phyloP scores from a whole-genome alignment of 257 asterid genomes.

The Capsicum baccatum region DNA sequence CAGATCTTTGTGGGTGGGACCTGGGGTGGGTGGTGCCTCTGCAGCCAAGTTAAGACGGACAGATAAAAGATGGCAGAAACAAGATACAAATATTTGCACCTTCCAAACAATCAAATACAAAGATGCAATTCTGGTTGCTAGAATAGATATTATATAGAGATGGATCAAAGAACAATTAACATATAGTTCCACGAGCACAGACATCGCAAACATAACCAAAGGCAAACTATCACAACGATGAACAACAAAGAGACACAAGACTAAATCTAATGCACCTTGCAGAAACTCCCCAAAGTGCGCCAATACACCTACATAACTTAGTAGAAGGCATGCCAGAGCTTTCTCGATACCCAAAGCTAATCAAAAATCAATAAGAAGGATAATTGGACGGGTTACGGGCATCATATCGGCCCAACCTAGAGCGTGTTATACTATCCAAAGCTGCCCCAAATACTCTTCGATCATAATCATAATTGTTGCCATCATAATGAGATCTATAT shows the following conservation, averaged over 20 bases:
- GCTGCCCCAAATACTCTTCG: constrained; percentile 73
- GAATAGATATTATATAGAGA: constrained; percentile 21
- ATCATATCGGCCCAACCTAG: constrained; percentile 69
- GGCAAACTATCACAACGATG: constrained; percentile 16
- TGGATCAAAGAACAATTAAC: not conserved
- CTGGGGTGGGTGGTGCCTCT: not conserved
- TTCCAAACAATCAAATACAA: not conserved
- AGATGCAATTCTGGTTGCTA: not conserved
- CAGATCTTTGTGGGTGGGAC: not conserved
- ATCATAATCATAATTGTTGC: constrained; percentile 57
- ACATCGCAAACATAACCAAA: not conserved
- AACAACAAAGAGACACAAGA: constrained; percentile 12
- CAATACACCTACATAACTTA: constrained; percentile 22
- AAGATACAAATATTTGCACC: not conserved
- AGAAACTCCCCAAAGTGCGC: not conserved
- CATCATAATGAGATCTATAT: constrained; percentile 66
- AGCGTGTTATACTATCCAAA: constrained; percentile 56
- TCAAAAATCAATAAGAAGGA: constrained; percentile 45
- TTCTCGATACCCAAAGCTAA: constrained; percentile 34
- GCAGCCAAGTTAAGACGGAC: not conserved
- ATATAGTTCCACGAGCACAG: not conserved
- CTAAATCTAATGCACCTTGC: constrained; percentile 17
- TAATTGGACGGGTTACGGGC: constrained; percentile 47
- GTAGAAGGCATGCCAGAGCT: constrained; percentile 34
- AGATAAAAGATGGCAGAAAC: constrained; percentile 9